Evolutionary conservation across 176 grass and related monocot genomes (phyloP).

Genomic region (Oryza punctata): DNA sequence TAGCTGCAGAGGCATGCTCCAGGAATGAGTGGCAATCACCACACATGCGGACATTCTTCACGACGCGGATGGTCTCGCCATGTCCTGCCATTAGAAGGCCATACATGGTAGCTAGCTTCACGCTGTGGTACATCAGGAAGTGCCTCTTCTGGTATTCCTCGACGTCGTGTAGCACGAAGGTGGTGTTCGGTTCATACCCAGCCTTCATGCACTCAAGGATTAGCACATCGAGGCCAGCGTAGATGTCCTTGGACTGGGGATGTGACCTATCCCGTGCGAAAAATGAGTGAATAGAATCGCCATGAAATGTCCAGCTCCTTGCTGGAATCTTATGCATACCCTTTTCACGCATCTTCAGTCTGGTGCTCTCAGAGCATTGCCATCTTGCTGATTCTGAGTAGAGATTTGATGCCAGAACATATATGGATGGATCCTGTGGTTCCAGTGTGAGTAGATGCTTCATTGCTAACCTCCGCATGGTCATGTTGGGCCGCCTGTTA

Average conservation of each 20-base stretch:
- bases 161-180: slow-evolving; percentile 72
- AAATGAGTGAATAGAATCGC: slow-evolving; percentile 55
- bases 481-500: slow-evolving; percentile 40
- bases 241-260: slow-evolving; percentile 64
- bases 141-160: slow-evolving; percentile 78
- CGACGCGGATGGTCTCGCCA: slow-evolving; percentile 32
- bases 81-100: slow-evolving; percentile 51
- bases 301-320: slow-evolving; percentile 63
- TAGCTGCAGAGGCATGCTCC: slow-evolving; percentile 53
- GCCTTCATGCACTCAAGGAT: slow-evolving; percentile 65
- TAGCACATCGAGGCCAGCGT: slow-evolving; percentile 63
- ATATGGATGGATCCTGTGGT: not conserved
- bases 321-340: slow-evolving; percentile 63
- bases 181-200: slow-evolving; percentile 68
- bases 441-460: slow-evolving; percentile 49
- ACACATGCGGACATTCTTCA: slow-evolving; percentile 72
- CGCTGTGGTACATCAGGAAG: slow-evolving; percentile 78
- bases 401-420: slow-evolving; percentile 60
- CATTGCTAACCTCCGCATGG: slow-evolving; percentile 35
- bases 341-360: slow-evolving; percentile 61
- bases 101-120: slow-evolving; percentile 63
- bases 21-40: slow-evolving; percentile 76
- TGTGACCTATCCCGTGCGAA: slow-evolving; percentile 69
- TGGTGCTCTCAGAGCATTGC: slow-evolving; percentile 58
- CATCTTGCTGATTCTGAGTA: slow-evolving; percentile 65